Percentiles rank a stretch among this genome's conserved stretches.
These are phyloP conservation scores for Fagopyrum esculentum DNA, from an alignment of 148 eudicot species.

Conservation along the genomic window DNA sequence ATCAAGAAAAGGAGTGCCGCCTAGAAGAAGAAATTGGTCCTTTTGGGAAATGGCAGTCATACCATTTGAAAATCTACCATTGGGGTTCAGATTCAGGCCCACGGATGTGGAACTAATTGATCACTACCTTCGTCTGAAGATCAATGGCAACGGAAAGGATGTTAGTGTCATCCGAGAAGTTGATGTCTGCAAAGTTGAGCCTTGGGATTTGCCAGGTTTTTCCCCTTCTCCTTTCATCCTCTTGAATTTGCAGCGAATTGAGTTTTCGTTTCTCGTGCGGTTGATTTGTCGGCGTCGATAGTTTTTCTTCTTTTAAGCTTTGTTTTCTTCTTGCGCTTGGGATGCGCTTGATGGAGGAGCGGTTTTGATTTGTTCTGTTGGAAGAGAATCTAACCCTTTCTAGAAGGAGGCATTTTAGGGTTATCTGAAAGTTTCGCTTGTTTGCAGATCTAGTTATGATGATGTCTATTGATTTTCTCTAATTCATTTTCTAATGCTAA, in stretches of 20 bases:
- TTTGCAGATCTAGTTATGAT: conserved; percentile 2
- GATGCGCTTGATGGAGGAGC: not conserved
- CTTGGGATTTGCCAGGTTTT: conserved; percentile 90
- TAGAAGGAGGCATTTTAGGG: not conserved
- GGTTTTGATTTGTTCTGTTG: not conserved
- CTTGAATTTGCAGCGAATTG: not conserved
- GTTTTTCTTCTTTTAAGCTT: not conserved
- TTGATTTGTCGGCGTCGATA: not conserved
- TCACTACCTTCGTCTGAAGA: conserved; percentile 68
- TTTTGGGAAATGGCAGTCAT: conserved; percentile 16
- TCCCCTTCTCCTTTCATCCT: not conserved
- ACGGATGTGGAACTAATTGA: conserved; percentile 80
- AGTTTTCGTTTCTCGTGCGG: not conserved
- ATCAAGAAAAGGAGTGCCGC: not conserved
- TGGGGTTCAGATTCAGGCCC: conserved; percentile 85
- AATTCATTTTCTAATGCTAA: not conserved
- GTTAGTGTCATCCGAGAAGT: conserved; percentile 73
- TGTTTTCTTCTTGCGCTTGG: not conserved
- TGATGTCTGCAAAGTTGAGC: conserved; percentile 85
- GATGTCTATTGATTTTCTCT: not conserved
- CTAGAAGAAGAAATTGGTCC: not conserved
- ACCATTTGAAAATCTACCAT: conserved; percentile 49
- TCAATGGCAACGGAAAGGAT: conserved; percentile 50
- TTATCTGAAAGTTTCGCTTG: not conserved
- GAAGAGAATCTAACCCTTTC: not conserved